Conservation (phyloP, 345 rosid species). For the Boechera retrofracta region DNA sequence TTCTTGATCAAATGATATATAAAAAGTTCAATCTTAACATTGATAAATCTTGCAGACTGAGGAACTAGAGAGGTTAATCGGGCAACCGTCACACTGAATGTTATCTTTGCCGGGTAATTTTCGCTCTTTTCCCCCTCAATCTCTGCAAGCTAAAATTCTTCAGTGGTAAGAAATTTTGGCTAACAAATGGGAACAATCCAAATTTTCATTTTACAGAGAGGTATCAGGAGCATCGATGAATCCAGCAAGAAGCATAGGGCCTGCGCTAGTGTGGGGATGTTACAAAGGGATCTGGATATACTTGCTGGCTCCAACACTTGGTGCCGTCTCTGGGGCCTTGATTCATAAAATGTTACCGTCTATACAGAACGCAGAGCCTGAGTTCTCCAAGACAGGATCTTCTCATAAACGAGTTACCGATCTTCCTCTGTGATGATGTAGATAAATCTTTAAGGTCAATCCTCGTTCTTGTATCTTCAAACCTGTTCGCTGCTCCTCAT, state of each 20-base stretch:
- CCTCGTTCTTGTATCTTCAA: conserved; percentile 4
- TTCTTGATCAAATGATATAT: conserved; percentile 21
- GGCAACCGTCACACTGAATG: conserved; percentile 79
- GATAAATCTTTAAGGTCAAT: neutral
- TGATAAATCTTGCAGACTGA: conserved; percentile 56
- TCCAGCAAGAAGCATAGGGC: conserved; percentile 73
- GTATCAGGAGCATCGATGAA: conserved; percentile 82
- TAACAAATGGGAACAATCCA: conserved; percentile 10
- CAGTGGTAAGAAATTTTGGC: conserved; percentile 9
- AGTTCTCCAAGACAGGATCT: conserved; percentile 57
- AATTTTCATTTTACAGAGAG: conserved; percentile 44
- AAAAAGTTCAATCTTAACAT: conserved; percentile 8
- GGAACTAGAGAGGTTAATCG: conserved; percentile 87
- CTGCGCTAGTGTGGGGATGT: conserved; percentile 54
- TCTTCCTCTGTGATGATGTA: conserved; percentile 40
- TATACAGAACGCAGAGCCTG: conserved; percentile 62
- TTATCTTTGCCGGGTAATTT: conserved; percentile 80
- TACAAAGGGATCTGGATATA: conserved; percentile 58
- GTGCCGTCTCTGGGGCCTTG: conserved; percentile 60
- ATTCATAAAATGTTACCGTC: conserved; percentile 52
- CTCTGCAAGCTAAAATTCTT: neutral
- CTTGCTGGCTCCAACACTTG: conserved; percentile 53
- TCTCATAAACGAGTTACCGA: conserved; percentile 46
- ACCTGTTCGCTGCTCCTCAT: neutral
- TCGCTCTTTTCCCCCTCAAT: neutral